Conservation (phyloP, 805 yeast genomes). For the Cyberlindnera amylophila region DNA sequence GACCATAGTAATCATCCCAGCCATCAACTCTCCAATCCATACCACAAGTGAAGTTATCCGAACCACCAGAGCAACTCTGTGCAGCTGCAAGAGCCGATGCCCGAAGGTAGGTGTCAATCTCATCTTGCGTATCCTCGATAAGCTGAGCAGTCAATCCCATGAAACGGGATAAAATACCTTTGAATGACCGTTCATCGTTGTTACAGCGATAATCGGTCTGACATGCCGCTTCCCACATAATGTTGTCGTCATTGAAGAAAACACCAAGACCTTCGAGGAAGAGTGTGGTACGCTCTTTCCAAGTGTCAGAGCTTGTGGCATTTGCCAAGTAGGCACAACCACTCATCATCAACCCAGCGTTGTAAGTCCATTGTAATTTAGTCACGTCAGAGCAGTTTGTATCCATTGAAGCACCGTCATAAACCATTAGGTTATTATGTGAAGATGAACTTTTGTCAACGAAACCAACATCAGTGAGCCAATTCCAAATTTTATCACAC, state of each 20-base stretch:
- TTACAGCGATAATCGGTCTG: constrained; percentile 61
- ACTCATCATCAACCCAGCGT: constrained; percentile 59
- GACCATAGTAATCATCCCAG: constrained; percentile 74
- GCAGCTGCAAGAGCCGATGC: constrained; percentile 73
- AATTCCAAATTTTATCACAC: constrained; percentile 73
- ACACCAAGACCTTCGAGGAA: constrained; percentile 42
- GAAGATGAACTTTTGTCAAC: constrained; percentile 28
- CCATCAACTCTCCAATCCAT: constrained; percentile 63
- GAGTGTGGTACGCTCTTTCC: too few species aligned
- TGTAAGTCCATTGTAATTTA: constrained; percentile 59
- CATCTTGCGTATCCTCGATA: constrained; percentile 48
- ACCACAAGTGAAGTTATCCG: constrained; percentile 88
- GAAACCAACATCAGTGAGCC: constrained; percentile 57
- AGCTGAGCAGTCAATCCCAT: constrained; percentile 70
- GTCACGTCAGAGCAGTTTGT: constrained; percentile 47
- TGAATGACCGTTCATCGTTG: constrained; percentile 89
- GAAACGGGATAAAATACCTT: constrained; percentile 75
- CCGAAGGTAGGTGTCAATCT: constrained; percentile 33
- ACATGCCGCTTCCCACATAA: constrained; percentile 84
- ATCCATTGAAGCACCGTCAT: constrained; percentile 54
- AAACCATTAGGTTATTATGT: constrained; percentile 41
- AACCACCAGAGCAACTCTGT: constrained; percentile 79
- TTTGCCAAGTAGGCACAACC: constrained; percentile 69
- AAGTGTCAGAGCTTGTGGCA: constrained; percentile 24
- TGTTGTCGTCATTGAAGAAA: constrained; percentile 47